Evolutionary conservation across 768 basidiomycete genomes (phyloP), one percentile per base, ranked within the genome.

Genomic region (Xerocomus brunneocitrinus): DNA sequence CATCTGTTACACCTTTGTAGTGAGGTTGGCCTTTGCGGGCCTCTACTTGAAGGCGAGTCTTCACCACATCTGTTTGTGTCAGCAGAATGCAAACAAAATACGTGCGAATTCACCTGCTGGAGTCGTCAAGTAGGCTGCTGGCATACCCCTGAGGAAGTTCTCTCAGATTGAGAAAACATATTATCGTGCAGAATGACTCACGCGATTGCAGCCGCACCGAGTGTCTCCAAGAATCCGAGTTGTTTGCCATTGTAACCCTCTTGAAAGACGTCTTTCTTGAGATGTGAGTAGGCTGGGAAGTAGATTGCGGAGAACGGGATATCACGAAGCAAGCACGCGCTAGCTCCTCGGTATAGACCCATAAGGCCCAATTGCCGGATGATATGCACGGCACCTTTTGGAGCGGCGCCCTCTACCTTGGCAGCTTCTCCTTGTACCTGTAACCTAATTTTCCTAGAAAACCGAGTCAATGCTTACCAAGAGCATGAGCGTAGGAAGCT

Each of bases 291-390:
- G 45, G 91, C 80, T 19, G 89, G 82, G 75, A 92, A 91, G 69
- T 91, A 92, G 59, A 94, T 87, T 35, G 92, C 94, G 31, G 95
- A 98, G 73, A 98, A 99, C 2, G 97, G 97, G 49, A 98, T 93
- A 68, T 98, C 95, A 46, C 94, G 89, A 32, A 94, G 80, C 61
- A 98, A 73, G 72, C 97, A 99, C 22, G 95, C 97, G 55, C 83
- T 85, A 14, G 95, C 85, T 47, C 97, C 97, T 68, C 82, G 88
- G 77, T 99, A 99, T 39, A 98, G 74, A 22, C 97, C 97, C 46
- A 99, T 51, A 32, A 99, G 75, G 50, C 97, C 97, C 52, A 99
- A 76, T 67, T 95, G 91, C 43, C 90, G 85, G 54, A 99, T 80
- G 65, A 99, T 95, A 68, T 98, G 94, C 5, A 88, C 70, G 14